Percentiles rank a stretch among this genome's conserved stretches.
Evolutionary conservation across 2,329 filamentous ascomycete genomes (phyloP).

Genomic region (Cordyceps fumosorosea): DNA sequence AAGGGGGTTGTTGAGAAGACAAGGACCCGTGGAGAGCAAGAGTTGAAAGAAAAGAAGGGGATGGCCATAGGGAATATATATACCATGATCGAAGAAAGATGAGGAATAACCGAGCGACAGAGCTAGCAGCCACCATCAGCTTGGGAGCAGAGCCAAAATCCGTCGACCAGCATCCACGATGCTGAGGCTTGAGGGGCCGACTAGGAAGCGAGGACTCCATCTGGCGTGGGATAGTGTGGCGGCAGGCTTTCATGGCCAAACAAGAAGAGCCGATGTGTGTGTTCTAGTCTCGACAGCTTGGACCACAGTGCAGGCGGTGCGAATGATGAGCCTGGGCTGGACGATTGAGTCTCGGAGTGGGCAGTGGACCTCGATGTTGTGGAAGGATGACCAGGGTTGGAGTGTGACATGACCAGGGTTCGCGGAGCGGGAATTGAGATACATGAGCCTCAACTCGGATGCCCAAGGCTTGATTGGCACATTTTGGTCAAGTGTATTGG

Average conservation of each 20-base stretch:
- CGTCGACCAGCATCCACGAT: slow-evolving; percentile 1
- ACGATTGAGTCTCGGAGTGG: background rate
- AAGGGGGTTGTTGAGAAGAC: slow-evolving; percentile 4
- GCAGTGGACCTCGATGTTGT: background rate
- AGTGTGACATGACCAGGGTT: background rate
- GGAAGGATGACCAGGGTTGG: background rate
- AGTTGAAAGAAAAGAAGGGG: background rate
- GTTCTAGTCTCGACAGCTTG: slow-evolving; percentile 8
- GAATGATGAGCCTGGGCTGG: background rate
- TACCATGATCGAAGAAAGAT: background rate
- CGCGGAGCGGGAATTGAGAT: background rate
- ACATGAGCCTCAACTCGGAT: background rate
- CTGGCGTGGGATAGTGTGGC: background rate
- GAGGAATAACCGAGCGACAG: background rate
- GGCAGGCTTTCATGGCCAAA: background rate
- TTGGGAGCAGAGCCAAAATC: slow-evolving; percentile 2
- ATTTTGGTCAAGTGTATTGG: background rate
- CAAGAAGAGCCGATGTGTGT: background rate
- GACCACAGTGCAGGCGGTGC: background rate
- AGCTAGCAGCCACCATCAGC: background rate
- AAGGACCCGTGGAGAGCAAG: background rate
- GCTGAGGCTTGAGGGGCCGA: background rate
- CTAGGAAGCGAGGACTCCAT: background rate
- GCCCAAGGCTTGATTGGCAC: background rate
- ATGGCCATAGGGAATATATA: slow-evolving; percentile 3